Conservation (phyloP, 345 rosid species). For the Brassica juncea region DNA sequence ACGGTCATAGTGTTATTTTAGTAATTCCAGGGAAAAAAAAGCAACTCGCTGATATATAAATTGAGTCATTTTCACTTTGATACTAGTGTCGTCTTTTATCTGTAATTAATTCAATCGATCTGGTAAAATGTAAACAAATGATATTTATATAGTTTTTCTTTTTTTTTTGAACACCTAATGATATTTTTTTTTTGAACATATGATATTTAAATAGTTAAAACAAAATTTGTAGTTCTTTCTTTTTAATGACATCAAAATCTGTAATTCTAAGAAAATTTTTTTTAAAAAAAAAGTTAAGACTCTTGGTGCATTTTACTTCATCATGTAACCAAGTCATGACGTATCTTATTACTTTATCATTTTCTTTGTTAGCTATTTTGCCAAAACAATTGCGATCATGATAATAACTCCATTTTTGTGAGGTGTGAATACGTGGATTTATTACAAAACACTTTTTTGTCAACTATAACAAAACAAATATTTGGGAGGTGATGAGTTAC, state of each 20-base stretch:
- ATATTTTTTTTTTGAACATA: too few species aligned
- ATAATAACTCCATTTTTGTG: not conserved
- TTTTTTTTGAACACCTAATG: too few species aligned
- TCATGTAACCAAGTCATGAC: not conserved
- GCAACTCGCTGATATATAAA: conserved; percentile 7
- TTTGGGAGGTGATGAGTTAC: not conserved
- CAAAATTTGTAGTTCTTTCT: not conserved
- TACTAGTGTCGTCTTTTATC: not conserved
- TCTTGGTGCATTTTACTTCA: not conserved
- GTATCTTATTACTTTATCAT: not conserved
- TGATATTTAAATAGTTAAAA: not conserved
- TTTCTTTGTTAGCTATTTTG: not conserved
- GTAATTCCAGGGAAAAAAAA: not conserved
- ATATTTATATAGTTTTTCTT: not conserved
- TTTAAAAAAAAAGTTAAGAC: not conserved
- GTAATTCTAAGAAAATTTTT: not conserved
- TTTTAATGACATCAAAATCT: not conserved
- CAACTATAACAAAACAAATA: not conserved
- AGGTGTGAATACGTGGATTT: conserved; percentile 1
- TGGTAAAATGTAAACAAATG: not conserved
- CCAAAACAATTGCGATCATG: not conserved
- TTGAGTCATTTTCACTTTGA: not conserved
- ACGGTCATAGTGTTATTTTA: conserved; percentile 22
- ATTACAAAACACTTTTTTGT: not conserved
- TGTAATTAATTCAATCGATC: not conserved